Evolutionary conservation across 2,329 filamentous ascomycete genomes (phyloP), one percentile per base, ranked within the genome.

Genomic region (Nothophoma quercina): DNA sequence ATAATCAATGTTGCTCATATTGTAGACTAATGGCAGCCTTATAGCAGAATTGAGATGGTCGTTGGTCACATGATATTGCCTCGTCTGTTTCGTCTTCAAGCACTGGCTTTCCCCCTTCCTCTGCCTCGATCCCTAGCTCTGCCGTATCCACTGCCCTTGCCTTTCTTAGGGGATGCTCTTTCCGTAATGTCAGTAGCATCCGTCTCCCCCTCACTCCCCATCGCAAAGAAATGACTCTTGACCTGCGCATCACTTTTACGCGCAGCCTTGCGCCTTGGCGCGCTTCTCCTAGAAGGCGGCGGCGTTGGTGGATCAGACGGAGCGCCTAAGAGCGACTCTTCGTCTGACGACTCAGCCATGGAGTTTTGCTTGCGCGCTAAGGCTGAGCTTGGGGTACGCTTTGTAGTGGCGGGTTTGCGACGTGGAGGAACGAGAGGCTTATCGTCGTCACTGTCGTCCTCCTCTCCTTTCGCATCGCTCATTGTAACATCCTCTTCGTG

Each of bases 191-290:
- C 65, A 6, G 64, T 63, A 32, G 64, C 48, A 61, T 73, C 70
- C 7, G 70, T 73, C 54, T 72, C 70, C 12, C 60, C 69, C 22
- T 71, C 69, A 47, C 63, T 71, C 4, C 42, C 58, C 39, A 67
- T 55, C 9, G 63, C 67, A 48, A 72, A 73, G 28, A 68, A 73
- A 40, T 72, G 69, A 39, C 69, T 72, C 46, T 67, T 71, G 16
- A 72, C 61, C 29, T 61, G 60, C n/a, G 59, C 63, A 40, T 65
- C 60, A 33, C 65, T 70, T 39, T 68, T 63, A n/a, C 59, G 54
- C 9, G 67, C 65, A 5, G 67, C 63, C 32, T 58, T 59, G 32
- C 69, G 64, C 45, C 61, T 69, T 4, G 65, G 64, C 12, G 54
- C 54, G 28, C 58, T 47, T 15, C 67, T 49, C 1, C 53, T 64